Conservation (phyloP, 345 rosid species). For the Eucalyptus cloeziana region DNA sequence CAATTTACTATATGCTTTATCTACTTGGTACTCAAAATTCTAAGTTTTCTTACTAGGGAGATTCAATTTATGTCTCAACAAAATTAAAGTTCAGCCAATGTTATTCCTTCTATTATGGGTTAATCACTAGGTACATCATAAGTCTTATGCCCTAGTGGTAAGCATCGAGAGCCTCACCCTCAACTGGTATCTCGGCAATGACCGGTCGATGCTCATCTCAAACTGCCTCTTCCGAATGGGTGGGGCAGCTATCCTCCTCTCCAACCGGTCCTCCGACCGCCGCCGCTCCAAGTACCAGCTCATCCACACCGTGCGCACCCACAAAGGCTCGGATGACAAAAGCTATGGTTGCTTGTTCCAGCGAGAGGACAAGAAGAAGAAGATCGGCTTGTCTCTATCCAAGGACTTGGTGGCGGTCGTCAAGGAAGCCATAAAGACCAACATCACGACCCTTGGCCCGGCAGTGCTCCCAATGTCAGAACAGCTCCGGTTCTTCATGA, state of each 20-base stretch:
- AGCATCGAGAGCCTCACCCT: constrained; percentile 42
- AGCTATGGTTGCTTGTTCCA: not conserved
- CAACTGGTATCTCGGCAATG: constrained; percentile 32
- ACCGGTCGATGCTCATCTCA: constrained; percentile 39
- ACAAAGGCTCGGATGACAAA: not conserved
- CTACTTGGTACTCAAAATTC: not conserved
- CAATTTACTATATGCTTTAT: not conserved
- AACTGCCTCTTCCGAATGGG: constrained; percentile 47
- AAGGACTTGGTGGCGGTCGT: not conserved
- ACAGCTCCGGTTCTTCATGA: not conserved
- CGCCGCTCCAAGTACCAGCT: constrained; percentile 37
- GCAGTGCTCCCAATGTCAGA: not conserved
- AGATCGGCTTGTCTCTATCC: not conserved
- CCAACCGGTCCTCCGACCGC: constrained; percentile 28
- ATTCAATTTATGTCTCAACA: not conserved
- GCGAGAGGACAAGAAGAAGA: not conserved
- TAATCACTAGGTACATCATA: constrained; percentile 16
- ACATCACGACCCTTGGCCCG: not conserved
- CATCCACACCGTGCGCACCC: constrained; percentile 39
- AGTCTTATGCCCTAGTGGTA: constrained; percentile 43
- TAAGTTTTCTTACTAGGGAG: not conserved
- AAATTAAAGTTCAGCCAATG: not conserved
- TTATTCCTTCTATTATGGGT: not conserved
- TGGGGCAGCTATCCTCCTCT: constrained; percentile 39
- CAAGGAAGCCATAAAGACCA: not conserved